Evolutionary conservation across 164 flowering plant genomes (phyloP), one percentile per base, ranked within the genome.

Genomic region (Tetracentron sinense): DNA sequence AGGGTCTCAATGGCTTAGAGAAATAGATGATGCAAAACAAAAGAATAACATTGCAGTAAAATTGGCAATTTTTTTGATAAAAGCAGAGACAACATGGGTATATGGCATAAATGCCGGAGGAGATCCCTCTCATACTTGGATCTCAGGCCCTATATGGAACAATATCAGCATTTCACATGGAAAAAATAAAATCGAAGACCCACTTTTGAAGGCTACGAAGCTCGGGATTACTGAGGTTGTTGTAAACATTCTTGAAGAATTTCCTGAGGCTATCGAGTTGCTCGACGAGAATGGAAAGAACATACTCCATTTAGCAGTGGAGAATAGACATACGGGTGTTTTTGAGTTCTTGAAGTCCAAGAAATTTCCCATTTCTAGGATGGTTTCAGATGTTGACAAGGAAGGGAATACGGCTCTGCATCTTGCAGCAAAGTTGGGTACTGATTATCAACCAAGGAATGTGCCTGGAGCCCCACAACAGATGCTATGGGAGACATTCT

Each of bases 371-470:
- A 2, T 23, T 8, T 12, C 14, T 52, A 52, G 25, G 29, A 52
- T 52, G 55, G 28, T 23, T 25, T 29, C 29, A 2, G 55, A 11
- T 52, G 28, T 52, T 52, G 55, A 52, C 29, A 52, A 52, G 29
- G 55, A 52, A 5, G 29, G 55, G 55, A 52, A 52, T 16, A 52
- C 55, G 11, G 17, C 55, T 23, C 25, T 52, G 55, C 55, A 52
- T 52, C 55, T 52, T 52, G 55, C 55, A 23, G 55, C 29, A 26
- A 52, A 23, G 28, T 25, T 23, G 11, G 28, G 28, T 12, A n/a
- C n/a, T n/a, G 29, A 23, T 1, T 15, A 23, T 52, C 29, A 23
- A 7, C 29, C 28, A 23, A 8, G 4, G 3, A 7, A 52, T 52
- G 28, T 14, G 17, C 4, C 11, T 52, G 30, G 28, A 52, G 28